Evolutionary conservation across 2,329 filamentous ascomycete species (phyloP), one percentile per base, ranked within the genome.

Genomic region (Apiospora koreana): DNA sequence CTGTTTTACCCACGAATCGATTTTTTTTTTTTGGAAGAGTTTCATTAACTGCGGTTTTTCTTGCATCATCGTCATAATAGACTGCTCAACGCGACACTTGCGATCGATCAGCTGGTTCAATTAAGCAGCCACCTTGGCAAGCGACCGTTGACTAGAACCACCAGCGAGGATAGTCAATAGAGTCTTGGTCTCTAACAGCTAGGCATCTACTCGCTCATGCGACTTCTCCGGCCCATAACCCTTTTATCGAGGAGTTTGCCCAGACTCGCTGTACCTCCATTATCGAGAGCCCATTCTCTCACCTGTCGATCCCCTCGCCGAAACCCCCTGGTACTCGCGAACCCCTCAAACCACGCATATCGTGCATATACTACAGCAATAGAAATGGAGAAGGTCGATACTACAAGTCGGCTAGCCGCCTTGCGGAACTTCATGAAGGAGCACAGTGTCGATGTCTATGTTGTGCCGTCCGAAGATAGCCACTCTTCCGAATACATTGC

Each of bases 401-500:
- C 95, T 45, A 90, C 91, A 69, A 86, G 89, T 73, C 92, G 94
- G 77, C 89, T 99, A 74, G 83, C 89, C 73, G 88, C 89, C 82
- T 87, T 99, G 77, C 89, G 96, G 79, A 86, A 91, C 80, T 86
- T 97, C 79, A 99, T 99, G 96, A 91, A 89, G 83, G 88, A 95
- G 81, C 88, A 92, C 78, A 92, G 94, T 74, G 87, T 99, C 74
- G 94, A 98, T 81, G 87, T 98, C 72, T 99, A 99, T 85, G 95
- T 99, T 79, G 89, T 98, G 8, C 96, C 96, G 0, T 98, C 95
- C 43, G 96, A 98, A 88, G 96, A 99, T 81, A 95, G 94, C 79
- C 96, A 99, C 81, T 94, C 95, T 75, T 98, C 95, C 75, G 96
- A 99, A 84, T 99, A 99, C 82, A 98, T 98, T 81, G 96, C 96